Evolutionary conservation across 768 basidiomycete genomes (phyloP).

Genomic region (Lentinula guzmanii): DNA sequence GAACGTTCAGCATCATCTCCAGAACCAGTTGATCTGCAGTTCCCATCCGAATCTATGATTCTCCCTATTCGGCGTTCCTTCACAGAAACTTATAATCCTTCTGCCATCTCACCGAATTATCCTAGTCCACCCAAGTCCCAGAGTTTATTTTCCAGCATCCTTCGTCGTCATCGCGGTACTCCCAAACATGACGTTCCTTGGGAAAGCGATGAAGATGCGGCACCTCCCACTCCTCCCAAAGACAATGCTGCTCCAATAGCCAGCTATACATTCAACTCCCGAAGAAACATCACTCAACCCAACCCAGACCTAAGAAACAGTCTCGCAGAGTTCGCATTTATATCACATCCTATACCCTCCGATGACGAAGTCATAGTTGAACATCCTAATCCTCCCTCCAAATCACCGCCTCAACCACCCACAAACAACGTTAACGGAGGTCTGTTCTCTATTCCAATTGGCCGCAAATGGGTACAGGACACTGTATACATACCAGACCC

Average conservation of each 20-base stretch:
- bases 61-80: slow-evolving; percentile 24
- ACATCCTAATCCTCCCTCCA: slow-evolving; percentile 8
- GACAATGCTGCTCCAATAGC: slow-evolving; percentile 22
- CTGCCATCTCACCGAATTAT: neutral
- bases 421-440: slow-evolving; percentile 8
- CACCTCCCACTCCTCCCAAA: slow-evolving; percentile 43
- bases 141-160: slow-evolving; percentile 25
- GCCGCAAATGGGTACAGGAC: slow-evolving; percentile 31
- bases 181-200: slow-evolving; percentile 8
- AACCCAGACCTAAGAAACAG: slow-evolving; percentile 19
- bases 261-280: slow-evolving; percentile 5
- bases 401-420: slow-evolving; percentile 6
- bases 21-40: slow-evolving; percentile 10
- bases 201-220: slow-evolving; percentile 17
- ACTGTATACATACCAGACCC: slow-evolving; percentile 14
- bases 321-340: slow-evolving; percentile 35
- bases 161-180: slow-evolving; percentile 27
- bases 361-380: slow-evolving; percentile 20
- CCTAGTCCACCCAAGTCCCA: slow-evolving; percentile 21
- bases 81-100: slow-evolving; percentile 26
- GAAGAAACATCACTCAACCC: slow-evolving; percentile 1
- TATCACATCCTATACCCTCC: slow-evolving; percentile 24
- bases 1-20: slow-evolving; percentile 4
- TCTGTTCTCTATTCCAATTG: slow-evolving; percentile 21
- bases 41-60: slow-evolving; percentile 12